phyloP scores from a whole-genome alignment of 2,329 filamentous ascomycete species.

The Alternaria hordeiaustralica region DNA sequence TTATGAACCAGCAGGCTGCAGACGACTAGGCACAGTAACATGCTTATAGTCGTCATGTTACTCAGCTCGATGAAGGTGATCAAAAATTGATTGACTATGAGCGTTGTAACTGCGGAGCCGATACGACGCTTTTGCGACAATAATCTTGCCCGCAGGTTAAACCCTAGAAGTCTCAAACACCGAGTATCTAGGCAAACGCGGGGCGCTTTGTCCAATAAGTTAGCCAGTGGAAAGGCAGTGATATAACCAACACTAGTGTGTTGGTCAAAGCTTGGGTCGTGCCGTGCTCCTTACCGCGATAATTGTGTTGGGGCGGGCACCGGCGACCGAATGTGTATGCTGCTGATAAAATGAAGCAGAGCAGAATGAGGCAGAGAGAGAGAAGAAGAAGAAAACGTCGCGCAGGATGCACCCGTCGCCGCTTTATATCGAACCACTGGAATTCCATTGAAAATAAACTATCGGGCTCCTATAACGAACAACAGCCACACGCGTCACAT shows the following conservation, averaged over 20 bases:
- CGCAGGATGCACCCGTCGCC: too few relatives aligned
- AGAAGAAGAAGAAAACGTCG: too few relatives aligned
- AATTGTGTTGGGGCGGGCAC: too few relatives aligned
- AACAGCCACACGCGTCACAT: too few relatives aligned
- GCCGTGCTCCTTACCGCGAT: neutral
- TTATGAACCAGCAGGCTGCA: neutral
- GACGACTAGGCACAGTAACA: neutral
- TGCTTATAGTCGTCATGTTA: neutral
- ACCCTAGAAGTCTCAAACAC: neutral
- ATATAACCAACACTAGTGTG: neutral
- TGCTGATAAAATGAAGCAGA: too few relatives aligned
- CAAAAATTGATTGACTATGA: neutral
- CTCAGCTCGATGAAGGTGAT: neutral
- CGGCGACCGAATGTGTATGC: too few relatives aligned
- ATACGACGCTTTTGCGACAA: neutral
- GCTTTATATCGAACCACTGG: too few relatives aligned
- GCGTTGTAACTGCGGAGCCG: neutral
- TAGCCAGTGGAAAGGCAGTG: neutral
- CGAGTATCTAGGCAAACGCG: neutral
- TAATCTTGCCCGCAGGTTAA: neutral
- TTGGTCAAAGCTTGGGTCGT: neutral
- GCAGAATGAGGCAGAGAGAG: too few relatives aligned
- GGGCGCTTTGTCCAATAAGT: neutral
- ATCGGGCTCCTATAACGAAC: too few relatives aligned
- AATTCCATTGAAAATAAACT: too few relatives aligned